Percentiles rank a stretch among this genome's conserved stretches.
phyloP scores from a whole-genome alignment of 129 eudicot genomes.

The Escallonia rubra region DNA sequence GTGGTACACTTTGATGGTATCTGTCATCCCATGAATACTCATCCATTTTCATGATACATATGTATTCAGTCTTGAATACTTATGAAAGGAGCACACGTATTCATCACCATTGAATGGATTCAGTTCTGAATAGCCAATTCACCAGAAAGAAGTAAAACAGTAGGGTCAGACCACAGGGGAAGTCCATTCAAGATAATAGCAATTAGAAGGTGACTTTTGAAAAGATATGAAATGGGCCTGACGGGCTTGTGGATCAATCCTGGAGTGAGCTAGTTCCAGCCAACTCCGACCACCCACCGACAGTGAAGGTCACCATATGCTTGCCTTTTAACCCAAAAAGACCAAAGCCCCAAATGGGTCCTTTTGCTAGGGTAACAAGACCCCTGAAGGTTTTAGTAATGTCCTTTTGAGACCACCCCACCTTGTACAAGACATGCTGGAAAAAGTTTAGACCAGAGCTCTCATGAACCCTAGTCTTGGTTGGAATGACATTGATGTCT shows the following conservation, averaged over 20 bases:
- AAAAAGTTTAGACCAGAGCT: conserved; percentile 14
- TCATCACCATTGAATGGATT: not conserved
- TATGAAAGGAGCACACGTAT: not conserved
- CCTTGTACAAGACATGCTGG: conserved; percentile 11
- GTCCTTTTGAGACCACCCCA: conserved; percentile 27
- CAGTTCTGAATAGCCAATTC: not conserved
- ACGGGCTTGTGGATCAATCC: not conserved
- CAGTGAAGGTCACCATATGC: conserved; percentile 8
- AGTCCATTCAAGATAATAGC: conserved; percentile 4
- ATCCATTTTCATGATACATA: not conserved
- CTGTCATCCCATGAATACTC: not conserved
- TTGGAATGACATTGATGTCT: not conserved
- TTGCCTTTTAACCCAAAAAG: conserved; percentile 3
- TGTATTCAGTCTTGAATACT: not conserved
- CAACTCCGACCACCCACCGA: conserved; percentile 27
- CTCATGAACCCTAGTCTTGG: conserved; percentile 1
- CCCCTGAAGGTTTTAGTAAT: conserved; percentile 12
- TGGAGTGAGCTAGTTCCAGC: not conserved
- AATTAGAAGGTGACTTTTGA: conserved; percentile 16
- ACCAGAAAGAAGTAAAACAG: not conserved
- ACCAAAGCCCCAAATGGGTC: conserved; percentile 8
- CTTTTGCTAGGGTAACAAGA: conserved; percentile 6
- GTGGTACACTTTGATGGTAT: not conserved
- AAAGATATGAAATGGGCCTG: not conserved
- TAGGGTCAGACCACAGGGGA: too few species aligned